Percentiles rank a stretch among this genome's conserved stretches.
Evolutionary conservation across 768 basidiomycete genomes (phyloP).

Genomic region (Agaricus subrufescens): DNA sequence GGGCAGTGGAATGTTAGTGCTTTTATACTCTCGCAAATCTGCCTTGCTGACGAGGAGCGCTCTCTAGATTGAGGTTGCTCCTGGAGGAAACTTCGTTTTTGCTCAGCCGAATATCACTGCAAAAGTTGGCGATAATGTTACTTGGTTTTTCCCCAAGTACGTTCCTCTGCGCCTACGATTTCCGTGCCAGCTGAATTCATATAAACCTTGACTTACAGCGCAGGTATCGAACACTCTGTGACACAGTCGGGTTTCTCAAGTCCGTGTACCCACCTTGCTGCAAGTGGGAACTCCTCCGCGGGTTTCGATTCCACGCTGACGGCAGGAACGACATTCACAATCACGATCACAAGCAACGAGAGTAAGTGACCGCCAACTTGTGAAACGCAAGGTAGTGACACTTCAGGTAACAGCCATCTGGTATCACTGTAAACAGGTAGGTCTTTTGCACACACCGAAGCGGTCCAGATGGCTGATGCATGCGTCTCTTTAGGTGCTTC

Average conservation of each 20-base stretch:
- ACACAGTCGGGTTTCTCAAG: slow-evolving; percentile 50
- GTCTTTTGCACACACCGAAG: not conserved
- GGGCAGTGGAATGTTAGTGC: slow-evolving; percentile 31
- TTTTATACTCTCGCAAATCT: not conserved
- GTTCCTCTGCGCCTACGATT: slow-evolving; percentile 18
- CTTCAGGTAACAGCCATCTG: slow-evolving; percentile 38
- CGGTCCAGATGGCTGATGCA: not conserved
- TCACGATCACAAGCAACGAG: slow-evolving; percentile 40
- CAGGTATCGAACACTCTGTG: slow-evolving; percentile 40
- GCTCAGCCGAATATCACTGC: slow-evolving; percentile 43
- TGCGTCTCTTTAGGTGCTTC: slow-evolving; percentile 17
- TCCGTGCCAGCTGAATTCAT: slow-evolving; percentile 15
- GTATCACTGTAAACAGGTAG: slow-evolving; percentile 49
- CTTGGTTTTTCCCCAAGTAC: slow-evolving; percentile 50
- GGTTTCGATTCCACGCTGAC: slow-evolving; percentile 56
- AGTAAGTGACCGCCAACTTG: slow-evolving; percentile 29
- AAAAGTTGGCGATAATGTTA: slow-evolving; percentile 43
- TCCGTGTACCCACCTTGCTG: slow-evolving; percentile 48
- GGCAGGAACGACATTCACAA: slow-evolving; percentile 32
- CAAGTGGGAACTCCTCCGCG: slow-evolving; percentile 26
- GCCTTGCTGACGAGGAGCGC: not conserved
- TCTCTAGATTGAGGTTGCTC: slow-evolving; percentile 39
- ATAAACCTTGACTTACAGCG: slow-evolving; percentile 1
- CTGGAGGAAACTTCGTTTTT: slow-evolving; percentile 34
- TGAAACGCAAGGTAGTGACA: not conserved